These are phyloP conservation scores for Penicillium turbatum DNA, from an alignment of 495 filamentous ascomycete genomes.

Conservation along the genomic window DNA sequence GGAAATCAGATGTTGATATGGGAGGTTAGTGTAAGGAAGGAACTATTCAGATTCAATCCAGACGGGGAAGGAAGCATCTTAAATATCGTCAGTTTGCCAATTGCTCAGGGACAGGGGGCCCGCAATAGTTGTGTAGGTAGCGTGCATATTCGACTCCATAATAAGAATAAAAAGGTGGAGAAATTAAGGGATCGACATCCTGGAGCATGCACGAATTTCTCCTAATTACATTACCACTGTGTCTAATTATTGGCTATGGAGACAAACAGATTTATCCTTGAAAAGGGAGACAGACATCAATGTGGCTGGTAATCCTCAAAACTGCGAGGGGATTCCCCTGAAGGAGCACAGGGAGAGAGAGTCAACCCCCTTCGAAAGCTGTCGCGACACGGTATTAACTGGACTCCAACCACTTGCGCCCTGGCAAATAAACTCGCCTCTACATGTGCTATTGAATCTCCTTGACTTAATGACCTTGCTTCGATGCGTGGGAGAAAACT, in stretches of 20 bases:
- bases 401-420: neutral
- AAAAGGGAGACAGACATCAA: neutral
- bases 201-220: constrained; percentile 1
- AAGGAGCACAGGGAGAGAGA: neutral
- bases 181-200: constrained; percentile 4
- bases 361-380: neutral
- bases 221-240: neutral
- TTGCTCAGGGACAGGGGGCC: neutral
- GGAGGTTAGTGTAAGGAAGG: neutral
- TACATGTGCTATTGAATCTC: neutral
- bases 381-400: neutral
- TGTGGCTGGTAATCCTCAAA: neutral
- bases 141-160: neutral
- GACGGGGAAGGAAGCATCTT: neutral
- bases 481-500: neutral
- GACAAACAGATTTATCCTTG: neutral
- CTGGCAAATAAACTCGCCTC: neutral
- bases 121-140: neutral
- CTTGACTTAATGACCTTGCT: neutral
- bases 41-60: neutral
- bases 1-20: neutral
- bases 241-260: neutral
- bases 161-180: constrained; percentile 1
- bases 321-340: neutral
- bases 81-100: neutral